Conservation (phyloP, 345 rosid genomes). For the Xanthoceras sorbifolium region DNA sequence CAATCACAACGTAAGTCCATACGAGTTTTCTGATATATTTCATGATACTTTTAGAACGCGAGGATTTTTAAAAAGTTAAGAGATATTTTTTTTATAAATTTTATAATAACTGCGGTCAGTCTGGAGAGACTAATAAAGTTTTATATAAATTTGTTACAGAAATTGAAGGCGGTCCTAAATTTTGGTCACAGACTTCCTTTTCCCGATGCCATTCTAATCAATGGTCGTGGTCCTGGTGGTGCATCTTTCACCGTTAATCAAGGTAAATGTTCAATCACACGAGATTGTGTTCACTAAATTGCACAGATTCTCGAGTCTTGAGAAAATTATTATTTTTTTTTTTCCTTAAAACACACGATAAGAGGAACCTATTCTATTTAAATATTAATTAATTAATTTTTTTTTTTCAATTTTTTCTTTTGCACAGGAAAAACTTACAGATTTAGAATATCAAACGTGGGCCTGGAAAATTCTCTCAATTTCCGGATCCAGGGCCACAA, state of each 20-base stretch:
- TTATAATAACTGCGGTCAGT: no score
- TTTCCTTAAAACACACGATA: no score
- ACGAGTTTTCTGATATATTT: background rate
- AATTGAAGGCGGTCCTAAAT: slow-evolving; percentile 55
- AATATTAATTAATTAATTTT: background rate
- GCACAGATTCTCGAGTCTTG: no score
- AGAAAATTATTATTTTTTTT: no score
- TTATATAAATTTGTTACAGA: slow-evolving; percentile 30
- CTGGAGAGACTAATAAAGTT: no score
- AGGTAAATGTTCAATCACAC: slow-evolving; percentile 35
- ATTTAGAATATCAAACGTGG: slow-evolving; percentile 87
- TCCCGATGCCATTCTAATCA: slow-evolving; percentile 74
- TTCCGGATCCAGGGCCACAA: slow-evolving; percentile 71
- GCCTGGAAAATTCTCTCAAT: slow-evolving; percentile 65
- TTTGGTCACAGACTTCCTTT: slow-evolving; percentile 61
- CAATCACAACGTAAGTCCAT: slow-evolving; percentile 59
- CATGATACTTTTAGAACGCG: background rate
- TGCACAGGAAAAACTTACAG: slow-evolving; percentile 74
- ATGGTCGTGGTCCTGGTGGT: slow-evolving; percentile 64
- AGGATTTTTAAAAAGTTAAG: no score
- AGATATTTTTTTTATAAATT: no score
- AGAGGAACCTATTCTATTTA: no score
- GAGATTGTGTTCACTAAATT: background rate
- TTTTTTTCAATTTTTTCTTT: background rate
- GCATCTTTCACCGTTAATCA: slow-evolving; percentile 59